Conservation (phyloP, 2,329 filamentous ascomycete genomes). For the Elsinoe ampelina region DNA sequence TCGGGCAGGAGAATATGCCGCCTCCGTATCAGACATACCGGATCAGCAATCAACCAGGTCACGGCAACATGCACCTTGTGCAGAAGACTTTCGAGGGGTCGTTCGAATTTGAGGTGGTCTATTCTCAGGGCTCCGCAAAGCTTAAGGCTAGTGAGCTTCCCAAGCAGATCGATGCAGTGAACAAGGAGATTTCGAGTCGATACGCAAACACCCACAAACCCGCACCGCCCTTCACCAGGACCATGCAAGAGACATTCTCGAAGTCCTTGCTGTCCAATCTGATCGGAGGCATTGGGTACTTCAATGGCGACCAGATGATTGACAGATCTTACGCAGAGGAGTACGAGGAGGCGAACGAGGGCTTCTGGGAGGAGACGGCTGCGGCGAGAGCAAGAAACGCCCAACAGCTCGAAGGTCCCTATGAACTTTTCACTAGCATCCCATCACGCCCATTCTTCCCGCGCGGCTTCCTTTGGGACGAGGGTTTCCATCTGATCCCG, state of each 20-base stretch:
- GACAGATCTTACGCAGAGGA: constrained; percentile 87
- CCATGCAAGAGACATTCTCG: constrained; percentile 68
- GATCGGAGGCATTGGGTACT: constrained; percentile 89
- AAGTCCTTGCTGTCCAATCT: constrained; percentile 91
- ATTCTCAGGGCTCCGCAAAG: constrained; percentile 61
- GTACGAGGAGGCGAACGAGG: constrained; percentile 90
- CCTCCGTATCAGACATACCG: constrained; percentile 82
- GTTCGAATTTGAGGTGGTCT: constrained; percentile 89
- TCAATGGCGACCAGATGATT: constrained; percentile 78
- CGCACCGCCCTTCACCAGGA: constrained; percentile 60
- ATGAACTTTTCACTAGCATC: constrained; percentile 81
- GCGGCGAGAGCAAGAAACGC: constrained; percentile 62
- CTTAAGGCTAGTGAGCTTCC: constrained; percentile 51
- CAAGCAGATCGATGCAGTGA: constrained; percentile 56
- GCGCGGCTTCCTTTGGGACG: constrained; percentile 93
- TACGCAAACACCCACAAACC: constrained; percentile 66
- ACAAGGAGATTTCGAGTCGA: constrained; percentile 60
- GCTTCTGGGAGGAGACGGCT: constrained; percentile 88
- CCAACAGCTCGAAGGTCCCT: constrained; percentile 67
- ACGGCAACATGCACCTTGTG: constrained; percentile 75
- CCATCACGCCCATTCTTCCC: constrained; percentile 95
- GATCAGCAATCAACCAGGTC: constrained; percentile 56
- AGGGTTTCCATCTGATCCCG: constrained; percentile 88
- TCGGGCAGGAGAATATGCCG: constrained; percentile 57
- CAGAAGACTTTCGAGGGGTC: constrained; percentile 85